Percentiles rank a stretch among this genome's conserved stretches.
These are phyloP conservation scores for Grigorovia humatica DNA, from an alignment of 805 yeast genomes.

Conservation along the genomic window DNA sequence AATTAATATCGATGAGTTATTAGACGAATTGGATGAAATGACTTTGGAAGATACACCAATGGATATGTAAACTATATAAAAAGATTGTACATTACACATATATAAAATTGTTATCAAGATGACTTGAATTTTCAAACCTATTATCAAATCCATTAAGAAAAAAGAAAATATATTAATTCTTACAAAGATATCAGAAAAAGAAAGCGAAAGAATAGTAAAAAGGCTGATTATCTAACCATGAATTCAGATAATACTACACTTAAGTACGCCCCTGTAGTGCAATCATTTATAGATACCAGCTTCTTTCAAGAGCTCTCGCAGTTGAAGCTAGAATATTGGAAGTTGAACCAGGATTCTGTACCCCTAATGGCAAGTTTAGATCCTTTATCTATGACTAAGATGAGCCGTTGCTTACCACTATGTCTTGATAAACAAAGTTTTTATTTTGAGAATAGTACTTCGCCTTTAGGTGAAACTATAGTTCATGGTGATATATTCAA, in stretches of 20 bases:
- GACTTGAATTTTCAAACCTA: background rate
- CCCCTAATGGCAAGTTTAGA: constrained; percentile 23
- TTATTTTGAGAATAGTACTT: constrained; percentile 3
- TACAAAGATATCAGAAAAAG: background rate
- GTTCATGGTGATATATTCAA: constrained; percentile 40
- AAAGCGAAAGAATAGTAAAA: background rate
- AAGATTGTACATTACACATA: background rate
- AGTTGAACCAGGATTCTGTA: constrained; percentile 34
- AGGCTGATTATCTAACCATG: background rate
- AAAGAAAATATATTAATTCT: too few species aligned
- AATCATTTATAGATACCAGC: constrained; percentile 75
- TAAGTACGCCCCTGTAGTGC: constrained; percentile 35
- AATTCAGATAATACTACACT: constrained; percentile 4
- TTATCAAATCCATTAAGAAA: too few species aligned
- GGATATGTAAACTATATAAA: constrained; percentile 5
- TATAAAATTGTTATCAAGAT: background rate
- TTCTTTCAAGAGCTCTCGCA: constrained; percentile 71
- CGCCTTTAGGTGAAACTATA: constrained; percentile 6
- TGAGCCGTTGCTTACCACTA: constrained; percentile 13
- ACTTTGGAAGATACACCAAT: constrained; percentile 48
- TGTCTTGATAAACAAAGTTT: constrained; percentile 29
- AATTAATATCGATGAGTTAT: constrained; percentile 80
- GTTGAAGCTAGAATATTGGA: constrained; percentile 62
- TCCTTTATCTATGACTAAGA: constrained; percentile 5
- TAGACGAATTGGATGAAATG: constrained; percentile 93